Conservation (phyloP, 169 alveolate genomes). For the Babesia bovis region DNA sequence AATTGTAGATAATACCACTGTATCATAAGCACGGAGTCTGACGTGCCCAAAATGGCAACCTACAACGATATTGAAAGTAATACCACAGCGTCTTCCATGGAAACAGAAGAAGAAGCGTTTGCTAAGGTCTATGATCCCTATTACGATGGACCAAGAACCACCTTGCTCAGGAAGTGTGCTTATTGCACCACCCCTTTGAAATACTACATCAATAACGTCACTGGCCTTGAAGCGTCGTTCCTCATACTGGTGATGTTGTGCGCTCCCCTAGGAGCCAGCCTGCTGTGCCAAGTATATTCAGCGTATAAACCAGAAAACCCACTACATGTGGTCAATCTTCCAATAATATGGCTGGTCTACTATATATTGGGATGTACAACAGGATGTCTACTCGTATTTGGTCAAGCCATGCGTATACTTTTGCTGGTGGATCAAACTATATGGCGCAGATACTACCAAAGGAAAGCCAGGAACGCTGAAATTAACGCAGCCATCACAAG, state of each 20-base stretch:
- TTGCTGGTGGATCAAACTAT: neutral
- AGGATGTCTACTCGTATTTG: slow-evolving; percentile 1
- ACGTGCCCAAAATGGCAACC: too few species aligned
- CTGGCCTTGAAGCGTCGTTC: neutral
- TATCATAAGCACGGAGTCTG: too few species aligned
- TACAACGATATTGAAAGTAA: too few species aligned
- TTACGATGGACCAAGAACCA: slow-evolving; percentile 4
- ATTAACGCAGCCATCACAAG: neutral
- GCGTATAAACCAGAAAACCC: neutral
- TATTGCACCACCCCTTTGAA: slow-evolving; percentile 7
- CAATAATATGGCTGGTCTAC: neutral
- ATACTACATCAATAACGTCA: slow-evolving; percentile 7
- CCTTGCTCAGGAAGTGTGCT: neutral
- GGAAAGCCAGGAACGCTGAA: neutral
- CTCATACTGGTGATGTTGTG: neutral
- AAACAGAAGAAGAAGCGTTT: too few species aligned
- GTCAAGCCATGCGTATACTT: neutral
- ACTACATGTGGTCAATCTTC: neutral
- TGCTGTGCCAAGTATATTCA: neutral
- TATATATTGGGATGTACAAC: neutral
- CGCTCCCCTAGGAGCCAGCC: slow-evolving; percentile 1
- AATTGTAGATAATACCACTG: too few species aligned
- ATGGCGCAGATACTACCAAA: neutral
- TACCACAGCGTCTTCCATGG: too few species aligned
- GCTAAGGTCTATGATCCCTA: neutral